Evolutionary conservation across 352 stramenopile species (phyloP).

Genomic region (Thraustotheca clavata): DNA sequence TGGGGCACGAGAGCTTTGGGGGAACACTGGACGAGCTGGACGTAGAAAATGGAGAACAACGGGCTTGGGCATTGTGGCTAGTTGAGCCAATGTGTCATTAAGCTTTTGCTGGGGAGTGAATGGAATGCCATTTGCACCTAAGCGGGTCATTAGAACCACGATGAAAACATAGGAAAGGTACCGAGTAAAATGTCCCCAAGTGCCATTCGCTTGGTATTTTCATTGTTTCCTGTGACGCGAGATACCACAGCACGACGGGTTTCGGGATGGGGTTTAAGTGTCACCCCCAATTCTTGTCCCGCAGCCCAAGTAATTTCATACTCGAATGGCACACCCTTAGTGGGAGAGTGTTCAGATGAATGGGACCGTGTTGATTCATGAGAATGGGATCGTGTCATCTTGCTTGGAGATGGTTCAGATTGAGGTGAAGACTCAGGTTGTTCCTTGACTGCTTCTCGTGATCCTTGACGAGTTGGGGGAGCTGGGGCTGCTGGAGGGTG

Average conservation of each 20-base stretch:
- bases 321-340: constrained; percentile 22
- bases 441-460: too few species aligned
- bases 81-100: constrained; percentile 66
- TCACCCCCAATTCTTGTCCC: constrained; percentile 53
- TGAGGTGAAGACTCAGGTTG: too few species aligned
- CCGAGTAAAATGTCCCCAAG: constrained; percentile 60
- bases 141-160: neutral
- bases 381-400: neutral
- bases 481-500: too few species aligned
- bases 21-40: constrained; percentile 32
- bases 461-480: too few species aligned
- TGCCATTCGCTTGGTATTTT: constrained; percentile 68
- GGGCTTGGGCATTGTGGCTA: constrained; percentile 61
- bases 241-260: constrained; percentile 62
- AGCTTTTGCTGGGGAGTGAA: constrained; percentile 69
- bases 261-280: constrained; percentile 55
- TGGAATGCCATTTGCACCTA: constrained; percentile 50
- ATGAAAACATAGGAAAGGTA: neutral
- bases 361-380: too few species aligned
- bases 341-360: neutral
- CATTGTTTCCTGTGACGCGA: constrained; percentile 61
- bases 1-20: constrained; percentile 25
- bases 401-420: neutral
- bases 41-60: constrained; percentile 56
- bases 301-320: constrained; percentile 71